These are phyloP conservation scores for Aegilops umbellulata DNA, from an alignment of 176 grass and related monocot species.

Conservation along the genomic window DNA sequence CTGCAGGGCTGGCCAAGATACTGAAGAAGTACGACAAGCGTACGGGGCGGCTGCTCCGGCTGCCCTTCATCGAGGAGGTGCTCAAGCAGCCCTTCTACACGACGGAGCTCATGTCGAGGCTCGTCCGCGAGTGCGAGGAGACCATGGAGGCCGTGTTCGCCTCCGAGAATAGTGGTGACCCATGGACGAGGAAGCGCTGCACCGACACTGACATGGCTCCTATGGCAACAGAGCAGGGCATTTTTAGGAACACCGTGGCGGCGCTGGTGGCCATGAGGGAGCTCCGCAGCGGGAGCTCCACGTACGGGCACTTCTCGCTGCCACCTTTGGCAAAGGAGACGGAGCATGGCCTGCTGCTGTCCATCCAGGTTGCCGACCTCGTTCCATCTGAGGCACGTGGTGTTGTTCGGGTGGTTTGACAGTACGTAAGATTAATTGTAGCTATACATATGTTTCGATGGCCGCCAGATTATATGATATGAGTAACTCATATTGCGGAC, in stretches of 20 bases:
- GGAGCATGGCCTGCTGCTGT: conserved; percentile 37
- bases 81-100: conserved; percentile 90
- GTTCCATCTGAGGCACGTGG: conserved; percentile 25
- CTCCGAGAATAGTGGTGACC: not conserved
- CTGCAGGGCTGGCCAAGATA: conserved; percentile 75
- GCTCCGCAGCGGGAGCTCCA: too few species aligned
- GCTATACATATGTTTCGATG: not conserved
- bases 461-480: too few species aligned
- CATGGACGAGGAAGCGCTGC: not conserved
- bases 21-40: conserved; percentile 85
- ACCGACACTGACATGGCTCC: too few species aligned
- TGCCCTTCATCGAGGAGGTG: conserved; percentile 70
- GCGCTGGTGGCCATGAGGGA: too few species aligned
- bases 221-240: too few species aligned
- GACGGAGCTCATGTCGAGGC: conserved; percentile 68
- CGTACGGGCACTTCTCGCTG: too few species aligned
- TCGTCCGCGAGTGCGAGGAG: conserved; percentile 65
- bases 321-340: conserved; percentile 29
- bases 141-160: conserved; percentile 58
- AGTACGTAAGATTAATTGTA: not conserved
- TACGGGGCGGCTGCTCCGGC: conserved; percentile 50
- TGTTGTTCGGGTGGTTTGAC: not conserved
- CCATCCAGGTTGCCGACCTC: conserved; percentile 39
- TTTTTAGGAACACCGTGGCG: too few species aligned
- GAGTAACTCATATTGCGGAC: too few species aligned